Evolutionary conservation across 768 basidiomycete species (phyloP).

Genomic region (Nidularia pulvinata): DNA sequence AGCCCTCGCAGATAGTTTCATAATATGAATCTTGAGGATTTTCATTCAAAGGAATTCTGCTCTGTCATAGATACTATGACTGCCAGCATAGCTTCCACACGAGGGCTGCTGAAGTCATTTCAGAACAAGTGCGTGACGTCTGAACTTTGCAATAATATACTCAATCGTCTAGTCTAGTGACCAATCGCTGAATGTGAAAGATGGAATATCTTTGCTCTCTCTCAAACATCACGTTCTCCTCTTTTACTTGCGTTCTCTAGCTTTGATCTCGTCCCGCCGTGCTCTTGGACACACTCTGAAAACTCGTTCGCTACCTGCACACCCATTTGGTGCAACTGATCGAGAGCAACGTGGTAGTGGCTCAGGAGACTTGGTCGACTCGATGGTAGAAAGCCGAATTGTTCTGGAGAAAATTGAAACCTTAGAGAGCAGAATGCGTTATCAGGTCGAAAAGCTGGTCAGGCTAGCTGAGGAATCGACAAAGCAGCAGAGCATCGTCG

Average conservation of each 20-base stretch:
- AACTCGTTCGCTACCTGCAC: constrained; percentile 43
- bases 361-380: constrained; percentile 78
- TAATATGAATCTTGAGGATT: constrained; percentile 15
- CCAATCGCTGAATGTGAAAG: constrained; percentile 46
- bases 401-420: constrained; percentile 88
- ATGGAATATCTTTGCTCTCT: constrained; percentile 91
- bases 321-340: constrained; percentile 50
- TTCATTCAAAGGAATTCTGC: constrained; percentile 19
- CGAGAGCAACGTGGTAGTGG: constrained; percentile 54
- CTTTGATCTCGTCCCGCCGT: constrained; percentile 72
- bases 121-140: background rate
- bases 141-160: background rate
- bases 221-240: constrained; percentile 85
- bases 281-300: constrained; percentile 64
- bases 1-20: background rate
- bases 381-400: constrained; percentile 76
- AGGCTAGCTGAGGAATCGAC: constrained; percentile 67
- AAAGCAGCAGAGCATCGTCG: constrained; percentile 36
- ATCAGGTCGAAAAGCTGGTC: constrained; percentile 96
- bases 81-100: constrained; percentile 57
- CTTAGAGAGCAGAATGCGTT: constrained; percentile 85
- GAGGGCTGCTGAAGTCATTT: constrained; percentile 38
- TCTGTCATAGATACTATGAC: constrained; percentile 55
- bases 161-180: constrained; percentile 10
- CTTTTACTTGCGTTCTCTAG: constrained; percentile 83